Percentiles rank a stretch among this genome's conserved stretches.
Evolutionary conservation across 345 rosid species (phyloP).

Genomic region (Nephelium lappaceum): DNA sequence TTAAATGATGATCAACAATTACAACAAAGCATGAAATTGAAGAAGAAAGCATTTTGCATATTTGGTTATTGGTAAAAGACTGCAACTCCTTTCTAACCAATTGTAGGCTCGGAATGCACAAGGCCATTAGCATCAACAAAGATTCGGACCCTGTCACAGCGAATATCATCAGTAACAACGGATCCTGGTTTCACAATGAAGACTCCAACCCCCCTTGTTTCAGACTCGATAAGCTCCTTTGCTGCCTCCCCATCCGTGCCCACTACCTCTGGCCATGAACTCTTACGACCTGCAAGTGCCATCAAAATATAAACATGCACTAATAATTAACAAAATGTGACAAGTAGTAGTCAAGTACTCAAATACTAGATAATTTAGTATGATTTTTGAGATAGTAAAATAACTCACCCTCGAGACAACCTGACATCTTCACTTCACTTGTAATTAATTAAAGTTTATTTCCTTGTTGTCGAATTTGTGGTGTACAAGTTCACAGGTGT

Average conservation of each 20-base stretch:
- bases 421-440: neutral
- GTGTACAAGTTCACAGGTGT: neutral
- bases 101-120: neutral
- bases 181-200: neutral
- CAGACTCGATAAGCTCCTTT: neutral
- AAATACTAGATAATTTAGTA: too few relatives aligned
- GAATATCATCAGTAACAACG: slow-evolving; percentile 1
- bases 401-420: neutral
- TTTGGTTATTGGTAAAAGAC: neutral
- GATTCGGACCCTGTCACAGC: slow-evolving; percentile 24
- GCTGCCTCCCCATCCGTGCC: slow-evolving; percentile 15
- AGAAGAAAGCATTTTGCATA: neutral
- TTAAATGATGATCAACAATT: too few relatives aligned
- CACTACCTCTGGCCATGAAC: slow-evolving; percentile 28
- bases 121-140: neutral
- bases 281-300: slow-evolving; percentile 14
- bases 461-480: neutral
- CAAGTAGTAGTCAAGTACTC: too few relatives aligned
- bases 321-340: neutral
- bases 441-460: too few relatives aligned
- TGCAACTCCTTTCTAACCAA: neutral
- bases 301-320: neutral
- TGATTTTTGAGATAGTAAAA: neutral
- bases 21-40: neutral
- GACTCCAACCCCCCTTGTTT: slow-evolving; percentile 10